A percentile compares a stretch with the other conserved stretches of the same genome.
phyloP scores from a whole-genome alignment of 2,329 filamentous ascomycete genomes.

The Pyrenochaeta sp. region DNA sequence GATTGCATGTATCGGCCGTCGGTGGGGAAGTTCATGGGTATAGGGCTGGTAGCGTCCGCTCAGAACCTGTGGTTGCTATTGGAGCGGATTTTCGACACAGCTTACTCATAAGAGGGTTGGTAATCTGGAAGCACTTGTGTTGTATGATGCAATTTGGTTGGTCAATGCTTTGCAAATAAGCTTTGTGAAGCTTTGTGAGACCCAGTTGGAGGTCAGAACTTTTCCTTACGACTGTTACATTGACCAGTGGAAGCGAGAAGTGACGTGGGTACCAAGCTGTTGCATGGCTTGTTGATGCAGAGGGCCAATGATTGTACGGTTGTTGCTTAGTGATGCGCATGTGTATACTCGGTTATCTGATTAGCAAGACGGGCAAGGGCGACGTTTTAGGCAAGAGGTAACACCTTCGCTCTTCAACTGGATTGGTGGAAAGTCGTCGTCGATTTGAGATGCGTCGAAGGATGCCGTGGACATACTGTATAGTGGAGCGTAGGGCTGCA shows the following conservation, averaged over 20 bases:
- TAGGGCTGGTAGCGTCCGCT: neutral
- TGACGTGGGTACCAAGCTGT: neutral
- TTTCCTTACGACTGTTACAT: neutral
- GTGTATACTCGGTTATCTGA: constrained; percentile 11
- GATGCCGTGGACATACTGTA: constrained; percentile 1
- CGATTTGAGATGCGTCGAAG: neutral
- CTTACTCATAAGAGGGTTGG: neutral
- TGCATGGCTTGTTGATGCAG: neutral
- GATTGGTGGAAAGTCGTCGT: constrained; percentile 8
- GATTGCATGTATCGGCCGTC: neutral
- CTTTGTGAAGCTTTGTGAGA: constrained; percentile 10
- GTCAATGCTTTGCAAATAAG: constrained; percentile 1
- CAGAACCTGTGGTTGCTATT: neutral
- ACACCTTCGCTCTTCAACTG: neutral
- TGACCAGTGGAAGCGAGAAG: neutral
- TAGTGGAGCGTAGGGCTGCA: constrained; percentile 15
- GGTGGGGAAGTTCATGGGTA: neutral
- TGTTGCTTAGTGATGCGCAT: constrained; percentile 23
- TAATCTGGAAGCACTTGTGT: neutral
- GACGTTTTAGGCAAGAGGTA: constrained; percentile 11
- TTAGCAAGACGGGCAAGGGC: constrained; percentile 11
- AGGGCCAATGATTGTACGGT: constrained; percentile 4
- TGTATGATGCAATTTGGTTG: constrained; percentile 1
- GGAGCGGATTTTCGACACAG: neutral
- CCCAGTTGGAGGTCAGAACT: neutral